Conservation (phyloP, 2,329 filamentous ascomycete genomes). For the Aaosphaeria arxii region DNA sequence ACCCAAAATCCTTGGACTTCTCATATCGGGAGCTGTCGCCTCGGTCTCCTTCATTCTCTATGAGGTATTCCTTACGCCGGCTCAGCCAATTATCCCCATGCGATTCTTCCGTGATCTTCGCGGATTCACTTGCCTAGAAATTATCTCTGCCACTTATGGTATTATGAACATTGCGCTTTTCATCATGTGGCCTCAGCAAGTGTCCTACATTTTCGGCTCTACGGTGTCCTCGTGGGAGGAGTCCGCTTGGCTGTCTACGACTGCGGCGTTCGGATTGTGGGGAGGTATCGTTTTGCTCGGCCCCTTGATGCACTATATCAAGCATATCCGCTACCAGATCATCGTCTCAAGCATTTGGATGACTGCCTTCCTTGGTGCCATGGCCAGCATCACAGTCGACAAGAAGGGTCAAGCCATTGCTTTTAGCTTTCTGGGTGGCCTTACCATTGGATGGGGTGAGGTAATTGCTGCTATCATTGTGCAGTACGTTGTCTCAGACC, state of each 20-base stretch:
- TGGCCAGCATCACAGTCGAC: not conserved
- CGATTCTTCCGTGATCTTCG: slow-evolving; percentile 28
- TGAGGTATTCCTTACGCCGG: not conserved
- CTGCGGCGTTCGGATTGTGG: slow-evolving; percentile 28
- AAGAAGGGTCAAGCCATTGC: slow-evolving; percentile 6
- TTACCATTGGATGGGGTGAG: slow-evolving; percentile 15
- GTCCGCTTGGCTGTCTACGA: slow-evolving; percentile 22
- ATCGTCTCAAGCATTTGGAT: not conserved
- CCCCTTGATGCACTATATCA: slow-evolving; percentile 20
- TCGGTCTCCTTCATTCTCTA: not conserved
- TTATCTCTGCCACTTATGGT: slow-evolving; percentile 23
- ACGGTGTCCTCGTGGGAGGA: slow-evolving; percentile 18
- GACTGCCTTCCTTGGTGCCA: not conserved
- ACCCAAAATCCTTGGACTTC: not conserved
- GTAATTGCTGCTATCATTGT: slow-evolving; percentile 11
- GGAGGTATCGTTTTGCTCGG: slow-evolving; percentile 23
- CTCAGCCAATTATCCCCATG: slow-evolving; percentile 8
- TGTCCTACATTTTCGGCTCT: slow-evolving; percentile 2
- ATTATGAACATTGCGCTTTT: slow-evolving; percentile 23
- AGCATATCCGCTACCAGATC: slow-evolving; percentile 7
- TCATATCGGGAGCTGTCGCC: not conserved
- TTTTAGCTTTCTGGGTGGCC: slow-evolving; percentile 10
- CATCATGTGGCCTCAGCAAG: slow-evolving; percentile 28
- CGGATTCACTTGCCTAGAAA: slow-evolving; percentile 23
- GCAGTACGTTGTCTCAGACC: slow-evolving; percentile 11